These are phyloP conservation scores for Penicillium sp. DNA, from an alignment of 2,329 filamentous ascomycete species.

Conservation along the genomic window DNA sequence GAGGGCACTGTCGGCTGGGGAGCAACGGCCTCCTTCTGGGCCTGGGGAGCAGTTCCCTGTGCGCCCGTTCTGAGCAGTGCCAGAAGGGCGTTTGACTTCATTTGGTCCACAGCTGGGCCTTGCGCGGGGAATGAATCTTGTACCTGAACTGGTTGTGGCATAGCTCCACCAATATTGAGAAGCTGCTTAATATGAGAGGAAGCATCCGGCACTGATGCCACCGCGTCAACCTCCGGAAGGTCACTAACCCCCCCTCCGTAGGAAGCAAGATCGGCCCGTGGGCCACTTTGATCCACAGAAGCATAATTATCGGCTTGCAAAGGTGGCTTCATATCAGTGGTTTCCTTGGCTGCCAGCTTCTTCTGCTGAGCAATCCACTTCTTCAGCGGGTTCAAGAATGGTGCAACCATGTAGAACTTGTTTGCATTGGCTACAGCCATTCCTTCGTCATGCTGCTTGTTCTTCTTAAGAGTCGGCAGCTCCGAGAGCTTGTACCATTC, in stretches of 20 bases:
- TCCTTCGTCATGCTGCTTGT: slow-evolving; percentile 65
- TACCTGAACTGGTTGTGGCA: slow-evolving; percentile 12
- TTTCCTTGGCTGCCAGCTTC: slow-evolving; percentile 64
- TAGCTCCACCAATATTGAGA: slow-evolving; percentile 40
- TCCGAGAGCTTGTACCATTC: slow-evolving; percentile 91
- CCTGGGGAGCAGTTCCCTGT: slow-evolving; percentile 29
- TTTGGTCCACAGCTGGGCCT: slow-evolving; percentile 33
- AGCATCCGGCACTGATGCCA: slow-evolving; percentile 42
- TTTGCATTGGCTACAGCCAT: slow-evolving; percentile 64
- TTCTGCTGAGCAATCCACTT: slow-evolving; percentile 88
- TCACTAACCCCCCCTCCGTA: slow-evolving; percentile 37
- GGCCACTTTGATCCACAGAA: slow-evolving; percentile 61
- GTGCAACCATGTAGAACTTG: slow-evolving; percentile 98
- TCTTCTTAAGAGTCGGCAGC: slow-evolving; percentile 77
- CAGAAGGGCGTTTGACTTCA: slow-evolving; percentile 56
- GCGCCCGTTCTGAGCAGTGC: slow-evolving; percentile 54
- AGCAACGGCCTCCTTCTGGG: slow-evolving; percentile 52
- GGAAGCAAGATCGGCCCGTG: slow-evolving; percentile 20
- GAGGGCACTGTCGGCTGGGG: slow-evolving; percentile 56
- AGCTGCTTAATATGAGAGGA: slow-evolving; percentile 55
- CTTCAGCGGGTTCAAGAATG: slow-evolving; percentile 81
- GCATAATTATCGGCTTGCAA: slow-evolving; percentile 50
- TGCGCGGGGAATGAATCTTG: slow-evolving; percentile 17
- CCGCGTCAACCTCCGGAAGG: slow-evolving; percentile 38
- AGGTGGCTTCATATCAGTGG: slow-evolving; percentile 45